Percentiles rank a stretch among this genome's conserved stretches.
Conservation (phyloP, 441 rosid species). For the Populus hybrid region DNA sequence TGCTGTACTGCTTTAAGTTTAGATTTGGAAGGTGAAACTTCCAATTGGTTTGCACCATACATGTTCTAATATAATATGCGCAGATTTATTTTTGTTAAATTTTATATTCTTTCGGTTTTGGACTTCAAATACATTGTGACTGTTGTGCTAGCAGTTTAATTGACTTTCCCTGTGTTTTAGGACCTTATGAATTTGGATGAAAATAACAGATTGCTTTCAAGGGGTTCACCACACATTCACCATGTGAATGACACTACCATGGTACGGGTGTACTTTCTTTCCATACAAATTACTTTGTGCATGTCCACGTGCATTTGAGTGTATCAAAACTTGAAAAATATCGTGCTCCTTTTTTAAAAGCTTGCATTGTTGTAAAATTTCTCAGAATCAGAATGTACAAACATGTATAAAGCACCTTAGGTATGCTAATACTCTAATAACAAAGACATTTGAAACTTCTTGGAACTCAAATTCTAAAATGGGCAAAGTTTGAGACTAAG, state of each 20-base stretch:
- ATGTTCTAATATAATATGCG: neutral
- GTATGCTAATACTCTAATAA: too few species aligned
- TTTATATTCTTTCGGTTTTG: neutral
- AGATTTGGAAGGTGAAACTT: neutral
- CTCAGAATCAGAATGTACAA: too few species aligned
- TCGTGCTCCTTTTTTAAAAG: too few species aligned
- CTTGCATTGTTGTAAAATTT: too few species aligned
- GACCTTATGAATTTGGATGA: conserved; percentile 85
- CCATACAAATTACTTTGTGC: neutral
- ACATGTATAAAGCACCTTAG: too few species aligned
- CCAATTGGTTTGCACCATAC: neutral
- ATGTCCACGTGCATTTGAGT: too few species aligned
- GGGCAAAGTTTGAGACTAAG: neutral
- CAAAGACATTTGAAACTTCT: too few species aligned
- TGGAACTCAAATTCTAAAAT: too few species aligned
- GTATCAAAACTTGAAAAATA: too few species aligned
- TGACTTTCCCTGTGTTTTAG: conserved; percentile 32
- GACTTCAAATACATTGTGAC: neutral
- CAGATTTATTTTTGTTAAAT: conserved; percentile 5
- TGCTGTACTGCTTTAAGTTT: neutral
- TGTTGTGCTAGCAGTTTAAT: conserved; percentile 5
- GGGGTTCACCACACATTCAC: conserved; percentile 70
- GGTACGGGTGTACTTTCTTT: conserved; percentile 41
- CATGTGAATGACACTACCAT: conserved; percentile 68
- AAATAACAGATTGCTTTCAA: conserved; percentile 66